Evolutionary conservation across 2,329 filamentous ascomycete genomes (phyloP), one percentile per base, ranked within the genome.

Genomic region (Immersiporthe knoxdaviesiana): DNA sequence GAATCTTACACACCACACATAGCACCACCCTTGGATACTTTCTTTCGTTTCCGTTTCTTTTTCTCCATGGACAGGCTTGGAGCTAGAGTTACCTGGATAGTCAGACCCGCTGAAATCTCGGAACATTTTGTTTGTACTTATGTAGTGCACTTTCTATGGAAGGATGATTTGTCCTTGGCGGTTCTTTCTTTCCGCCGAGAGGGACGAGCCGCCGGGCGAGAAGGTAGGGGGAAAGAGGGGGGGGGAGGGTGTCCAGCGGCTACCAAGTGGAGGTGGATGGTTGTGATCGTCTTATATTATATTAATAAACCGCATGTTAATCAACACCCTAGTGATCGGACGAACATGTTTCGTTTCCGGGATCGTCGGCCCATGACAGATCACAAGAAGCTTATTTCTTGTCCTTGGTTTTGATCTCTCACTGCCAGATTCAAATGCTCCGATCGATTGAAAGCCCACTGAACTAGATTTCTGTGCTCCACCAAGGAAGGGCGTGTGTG

Each of bases 361-460:
- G 24, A 18, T 30, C 52, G n/a, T 16, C 14, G 10, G 24, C 24
- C 24, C 35, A 4, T 18, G 52, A 18, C 14, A 32, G 52, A 32
- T 56, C 24, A 56, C 52, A 30, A 30, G 27, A 59, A 59, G 32
- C 30, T 59, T 37, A 59, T 30, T 54, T 54, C 35, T 35, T 35
- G 4, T 8, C 35, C 35, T n/a, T n/a, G n/a, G n/a, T n/a, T n/a
- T n/a, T n/a, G n/a, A n/a, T n/a, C 35, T 8, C 35, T 4, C 4
- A 35, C 35, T 35, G 35, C 35, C 4, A 35, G 35, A 35, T 35
- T 35, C 4, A 59, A 59, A 37, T 10, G 32, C 32, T 24, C 56
- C 56, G 56, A 37, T 59, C 18, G 56, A 47, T n/a, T 47, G 44
- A 47, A 21, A 37, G 32, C 56, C 56, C 54, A 58, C 54, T 32